These are phyloP conservation scores for Prunus mongolica DNA, from an alignment of 306 rosid genomes.

Conservation along the genomic window DNA sequence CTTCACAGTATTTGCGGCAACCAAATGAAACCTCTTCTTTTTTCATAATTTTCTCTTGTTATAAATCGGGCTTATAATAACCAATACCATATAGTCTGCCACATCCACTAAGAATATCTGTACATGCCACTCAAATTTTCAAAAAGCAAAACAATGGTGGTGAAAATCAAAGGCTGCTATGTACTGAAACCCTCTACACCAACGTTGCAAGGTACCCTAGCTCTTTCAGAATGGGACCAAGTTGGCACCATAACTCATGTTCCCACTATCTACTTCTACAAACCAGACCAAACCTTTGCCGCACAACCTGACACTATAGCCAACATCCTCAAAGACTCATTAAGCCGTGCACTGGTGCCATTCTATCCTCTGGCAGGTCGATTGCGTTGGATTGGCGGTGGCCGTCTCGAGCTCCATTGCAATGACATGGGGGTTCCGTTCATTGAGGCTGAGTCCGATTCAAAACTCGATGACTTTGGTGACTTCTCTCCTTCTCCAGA, in stretches of 20 bases:
- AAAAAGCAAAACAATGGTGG: slow-evolving; percentile 21
- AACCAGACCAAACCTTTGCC: slow-evolving; percentile 10
- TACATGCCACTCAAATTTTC: background rate
- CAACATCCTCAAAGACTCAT: slow-evolving; percentile 36
- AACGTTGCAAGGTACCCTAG: slow-evolving; percentile 35
- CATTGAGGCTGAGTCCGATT: slow-evolving; percentile 43
- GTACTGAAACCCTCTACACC: slow-evolving; percentile 31
- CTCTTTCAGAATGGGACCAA: slow-evolving; percentile 59
- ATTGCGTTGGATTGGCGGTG: slow-evolving; percentile 31
- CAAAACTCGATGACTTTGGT: slow-evolving; percentile 25
- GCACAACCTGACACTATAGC: slow-evolving; percentile 6
- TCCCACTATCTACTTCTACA: slow-evolving; percentile 51
- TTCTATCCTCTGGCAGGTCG: slow-evolving; percentile 69
- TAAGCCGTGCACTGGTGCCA: slow-evolving; percentile 43
- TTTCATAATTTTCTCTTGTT: background rate
- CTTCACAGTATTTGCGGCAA: background rate
- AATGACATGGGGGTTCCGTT: slow-evolving; percentile 42
- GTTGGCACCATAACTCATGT: slow-evolving; percentile 40
- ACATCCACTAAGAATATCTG: background rate
- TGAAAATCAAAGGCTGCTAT: slow-evolving; percentile 28
- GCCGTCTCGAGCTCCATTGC: slow-evolving; percentile 57
- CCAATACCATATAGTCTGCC: background rate
- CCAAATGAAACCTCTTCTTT: background rate
- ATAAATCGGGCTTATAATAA: background rate
- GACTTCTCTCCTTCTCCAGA: slow-evolving; percentile 32